Evolutionary conservation across 352 stramenopile species (phyloP), one percentile per base, ranked within the genome.

Genomic region (Globisporangium nodosum): DNA sequence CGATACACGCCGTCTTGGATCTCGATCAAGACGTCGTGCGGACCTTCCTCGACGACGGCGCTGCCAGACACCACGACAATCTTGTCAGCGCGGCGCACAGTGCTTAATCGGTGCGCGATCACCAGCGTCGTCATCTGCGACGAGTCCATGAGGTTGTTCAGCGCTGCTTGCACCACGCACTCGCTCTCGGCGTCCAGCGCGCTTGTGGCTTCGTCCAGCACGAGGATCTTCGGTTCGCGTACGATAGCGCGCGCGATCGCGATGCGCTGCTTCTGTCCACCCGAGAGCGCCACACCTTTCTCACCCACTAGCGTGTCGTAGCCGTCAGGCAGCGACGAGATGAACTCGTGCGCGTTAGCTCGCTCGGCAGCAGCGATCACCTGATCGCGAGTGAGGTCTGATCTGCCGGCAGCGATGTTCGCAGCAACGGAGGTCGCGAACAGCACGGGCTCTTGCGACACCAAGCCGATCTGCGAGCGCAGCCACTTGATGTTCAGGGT

Each of bases 191-290:
- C 8, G 45, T 50, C 45, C 8, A 50, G 45, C 20, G 45, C 45
- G 9, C 45, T 50, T 15, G 45, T 50, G 1, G 45, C 45, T 33
- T 50, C 45, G 45, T 50, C 45, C 8, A 97, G 55, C 15, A 97
- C 58, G 20, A 97, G 72, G 20, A 97, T 74, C n/a, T 68, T 65
- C 1, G 89, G 88, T 31, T 96, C 76, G 18, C 76, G 76, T 18
- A 98, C 59, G 60, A 98, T 52, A 30, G 57, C 57, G 0, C 92
- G 68, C n/a, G 92, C 92, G 39, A 98, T 93, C 42, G 88, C 87
- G n/a, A 97, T 74, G 33, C 86, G 66, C 66, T 93, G 85, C 61
- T 97, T 97, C 68, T 98, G 94, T n/a, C 93, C 93, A 27, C 92
- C 56, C 0, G 56, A 97, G 12, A 99, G 71, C 52, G 31, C 97